Conservation (phyloP, 352 stramenopile genomes). For the Globisporangium paroecandrum region DNA sequence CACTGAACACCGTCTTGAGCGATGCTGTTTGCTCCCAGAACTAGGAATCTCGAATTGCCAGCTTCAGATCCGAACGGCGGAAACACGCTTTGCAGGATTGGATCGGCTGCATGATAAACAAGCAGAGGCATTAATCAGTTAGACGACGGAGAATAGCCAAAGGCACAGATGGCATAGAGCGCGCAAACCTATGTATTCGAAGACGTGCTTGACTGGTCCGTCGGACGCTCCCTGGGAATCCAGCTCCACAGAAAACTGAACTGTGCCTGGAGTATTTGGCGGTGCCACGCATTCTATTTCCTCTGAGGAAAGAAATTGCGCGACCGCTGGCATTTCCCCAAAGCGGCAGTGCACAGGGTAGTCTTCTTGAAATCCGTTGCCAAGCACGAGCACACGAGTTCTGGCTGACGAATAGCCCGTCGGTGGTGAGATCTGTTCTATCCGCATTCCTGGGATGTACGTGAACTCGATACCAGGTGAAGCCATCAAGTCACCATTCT, state of each 20-base stretch:
- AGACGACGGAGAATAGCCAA: neutral
- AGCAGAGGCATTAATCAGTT: neutral
- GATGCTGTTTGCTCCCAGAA: slow-evolving; percentile 10
- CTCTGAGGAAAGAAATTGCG: slow-evolving; percentile 4
- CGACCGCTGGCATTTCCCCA: neutral
- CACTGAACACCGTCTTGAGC: slow-evolving; percentile 7
- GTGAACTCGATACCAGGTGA: slow-evolving; percentile 8
- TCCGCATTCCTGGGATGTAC: slow-evolving; percentile 1
- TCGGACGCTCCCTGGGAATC: neutral
- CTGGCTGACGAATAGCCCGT: neutral
- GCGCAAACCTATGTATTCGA: slow-evolving; percentile 17
- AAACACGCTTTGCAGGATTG: slow-evolving; percentile 9
- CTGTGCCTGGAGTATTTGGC: neutral
- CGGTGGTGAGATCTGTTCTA: slow-evolving; percentile 4
- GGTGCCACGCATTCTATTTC: slow-evolving; percentile 2
- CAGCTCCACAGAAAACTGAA: neutral
- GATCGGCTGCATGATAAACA: slow-evolving; percentile 4
- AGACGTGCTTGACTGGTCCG: neutral
- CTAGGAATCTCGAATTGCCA: slow-evolving; percentile 1
- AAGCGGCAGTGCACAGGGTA: neutral
- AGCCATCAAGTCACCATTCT: neutral
- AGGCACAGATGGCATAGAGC: neutral
- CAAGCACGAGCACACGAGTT: slow-evolving; percentile 2
- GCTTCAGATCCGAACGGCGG: slow-evolving; percentile 12
- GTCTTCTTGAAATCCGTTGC: slow-evolving; percentile 5